Evolutionary conservation across 73 alveolate genomes (phyloP), one percentile per base, ranked within the genome.

Genomic region (Tetrahymena borealis): DNA sequence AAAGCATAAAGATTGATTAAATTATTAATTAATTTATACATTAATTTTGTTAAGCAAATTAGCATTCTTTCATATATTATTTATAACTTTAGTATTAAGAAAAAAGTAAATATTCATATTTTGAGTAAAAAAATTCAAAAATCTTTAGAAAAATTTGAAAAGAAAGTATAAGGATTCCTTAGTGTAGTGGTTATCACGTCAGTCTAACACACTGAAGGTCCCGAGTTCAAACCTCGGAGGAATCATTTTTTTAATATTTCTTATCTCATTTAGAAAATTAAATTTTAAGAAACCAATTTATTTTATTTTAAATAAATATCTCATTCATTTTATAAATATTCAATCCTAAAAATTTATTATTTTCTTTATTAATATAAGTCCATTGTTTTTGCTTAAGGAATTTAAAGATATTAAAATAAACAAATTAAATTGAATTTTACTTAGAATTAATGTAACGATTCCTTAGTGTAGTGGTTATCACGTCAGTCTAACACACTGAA

Each of bases 401-500:
- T n/a, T n/a, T n/a, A n/a, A n/a, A n/a, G n/a, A n/a, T n/a, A n/a
- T n/a, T n/a, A n/a, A n/a, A n/a, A n/a, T n/a, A n/a, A n/a, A n/a
- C n/a, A n/a, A n/a, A n/a, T n/a, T n/a, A n/a, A n/a, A n/a, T n/a
- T n/a, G n/a, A n/a, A n/a, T n/a, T n/a, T n/a, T n/a, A n/a, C n/a
- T n/a, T n/a, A n/a, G n/a, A n/a, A n/a, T n/a, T n/a, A n/a, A n/a
- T n/a, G n/a, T n/a, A 60, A 1, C 85, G 85, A 60, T 60, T 60
- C 85, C 85, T 60, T 60, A 60, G 85, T 60, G 85, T 60, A 60
- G 85, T 60, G 85, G 85, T 60, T 60, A 60, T 60, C 85, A 60
- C 85, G 85, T 60, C 85, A 60, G 85, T 60, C 85, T 60, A 60
- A 60, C 85, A 60, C 85, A 60, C 85, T 60, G 85, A 60, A 60